Base-by-base conservation (phyloP, 768 basidiomycete genomes). In the Psilocybe cyanescens region DNA sequence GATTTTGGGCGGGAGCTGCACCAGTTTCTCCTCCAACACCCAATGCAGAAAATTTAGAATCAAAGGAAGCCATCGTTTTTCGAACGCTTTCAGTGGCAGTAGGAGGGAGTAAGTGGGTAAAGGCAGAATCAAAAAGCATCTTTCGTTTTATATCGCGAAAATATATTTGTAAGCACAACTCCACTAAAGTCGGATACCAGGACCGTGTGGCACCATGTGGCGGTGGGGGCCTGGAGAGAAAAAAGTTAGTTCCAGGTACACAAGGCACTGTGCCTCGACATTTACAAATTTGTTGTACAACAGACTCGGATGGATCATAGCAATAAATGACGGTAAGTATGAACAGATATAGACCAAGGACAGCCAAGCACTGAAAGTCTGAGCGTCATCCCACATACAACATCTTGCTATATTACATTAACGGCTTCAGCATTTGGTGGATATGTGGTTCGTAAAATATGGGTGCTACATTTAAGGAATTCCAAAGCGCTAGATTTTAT, bases 401-500 rank as follows among this genome's bases (percentile, higher is more conserved):
- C n/a, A 14, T 44, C n/a, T 44, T 44, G 11, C 14, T 12, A 44
- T 44, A 14, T 44, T 44, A 44, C 41, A 44, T 11, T 44, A 44
- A 44, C 11, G 41, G 11, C 33, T 35, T 6, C 11, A 7, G 6
- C 33, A 11, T 6, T 35, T 7, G 33, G 6, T 7, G 33, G 6
- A 11, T 35, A 11, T 35, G 11, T 35, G 33, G 33, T 7, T 35
- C 33, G 33, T 35, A 7, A 11, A 35, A 35, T 35, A 35, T 35
- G 33, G 7, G 33, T 35, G 33, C 33, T 35, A 35, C 33, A 11
- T 35, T 35, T 44, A 75, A 60, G 73, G 64, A 58, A 76, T 74
- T 28, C 70, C 71, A 63, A 76, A 74, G 65, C 73, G 73, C 75
- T 76, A 62, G 14, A 60, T 33, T 28, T 50, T 8, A 29, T 56